Evolutionary conservation across 139 green algal genomes (phyloP), one percentile per base, ranked within the genome.

Genomic region (Coccomyxa sp.): DNA sequence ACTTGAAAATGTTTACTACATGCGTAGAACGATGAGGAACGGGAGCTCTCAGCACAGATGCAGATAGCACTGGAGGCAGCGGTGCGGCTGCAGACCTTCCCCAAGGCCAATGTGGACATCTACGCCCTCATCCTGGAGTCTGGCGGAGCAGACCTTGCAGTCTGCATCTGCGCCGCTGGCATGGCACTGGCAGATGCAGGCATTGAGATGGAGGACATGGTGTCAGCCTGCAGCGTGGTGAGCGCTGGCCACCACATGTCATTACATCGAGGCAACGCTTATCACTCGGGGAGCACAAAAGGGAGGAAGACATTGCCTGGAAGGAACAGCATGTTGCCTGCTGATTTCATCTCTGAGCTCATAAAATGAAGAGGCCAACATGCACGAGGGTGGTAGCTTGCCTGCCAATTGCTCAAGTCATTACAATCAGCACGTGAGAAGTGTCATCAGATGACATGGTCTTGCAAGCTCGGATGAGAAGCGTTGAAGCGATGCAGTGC

Each of bases 171-270:
- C 3, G 90, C 88, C 25, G 94, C 92, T 18, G 87, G 88, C 7
- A 67, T 94, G 81, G 94, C 94, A 18, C 80, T 97, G 57, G 93
- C 93, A 10, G 89, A 96, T 63, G 93, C 94, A 10, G 92, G 94
- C 13, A 88, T 97, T 0, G 87, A 91, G 68, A 85, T 96, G 87
- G 84, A 85, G 38, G 93, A 96, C 84, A 76, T 97, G 0, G 91
- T 96, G 3, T 77, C 90, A 11, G 89, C 91, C 13, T 90, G 82
- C 84, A 90, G 27, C 25, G 82, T 95, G 85, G 89, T 93, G 82
- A 79, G 87, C 16, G 21, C 15, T 78, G 0, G 28, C 31, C 13
- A 32, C 15, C 17, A 17, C 59, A n/a, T 27, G 27, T 25, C 71
- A 77, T 71, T 30, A 38, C 27, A 28, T 18, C 66, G 32, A 57